phyloP scores from a whole-genome alignment of 2,329 filamentous ascomycete genomes.

The Biscogniauxia sp. region DNA sequence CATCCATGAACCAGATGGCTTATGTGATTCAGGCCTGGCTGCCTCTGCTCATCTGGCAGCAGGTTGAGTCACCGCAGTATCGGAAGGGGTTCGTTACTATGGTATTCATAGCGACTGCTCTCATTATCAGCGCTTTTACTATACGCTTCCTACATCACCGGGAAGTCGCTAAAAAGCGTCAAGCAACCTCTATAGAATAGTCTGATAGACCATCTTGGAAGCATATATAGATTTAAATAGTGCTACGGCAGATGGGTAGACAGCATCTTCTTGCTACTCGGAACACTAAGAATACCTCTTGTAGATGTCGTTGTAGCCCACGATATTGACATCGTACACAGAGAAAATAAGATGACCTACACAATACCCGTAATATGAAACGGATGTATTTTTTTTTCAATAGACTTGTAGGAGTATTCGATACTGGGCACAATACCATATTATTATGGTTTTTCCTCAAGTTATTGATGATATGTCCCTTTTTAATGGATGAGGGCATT shows the following conservation, averaged over 20 bases:
- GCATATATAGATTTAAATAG: not conserved
- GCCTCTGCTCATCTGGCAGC: slow-evolving; percentile 64
- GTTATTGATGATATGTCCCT: too few species aligned
- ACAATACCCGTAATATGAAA: too few species aligned
- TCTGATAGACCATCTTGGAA: slow-evolving; percentile 24
- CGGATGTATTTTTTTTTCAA: too few species aligned
- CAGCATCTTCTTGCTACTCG: too few species aligned
- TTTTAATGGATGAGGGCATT: too few species aligned
- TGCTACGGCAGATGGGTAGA: not conserved
- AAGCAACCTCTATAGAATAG: slow-evolving; percentile 7
- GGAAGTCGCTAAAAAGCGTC: slow-evolving; percentile 32
- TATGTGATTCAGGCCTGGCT: slow-evolving; percentile 70
- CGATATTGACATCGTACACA: too few species aligned
- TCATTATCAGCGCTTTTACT: slow-evolving; percentile 50
- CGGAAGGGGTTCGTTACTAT: slow-evolving; percentile 60
- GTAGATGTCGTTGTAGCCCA: too few species aligned
- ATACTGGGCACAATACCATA: too few species aligned
- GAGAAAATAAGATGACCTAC: too few species aligned
- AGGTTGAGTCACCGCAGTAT: slow-evolving; percentile 60
- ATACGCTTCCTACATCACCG: slow-evolving; percentile 45
- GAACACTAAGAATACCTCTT: too few species aligned
- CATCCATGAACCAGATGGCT: slow-evolving; percentile 66
- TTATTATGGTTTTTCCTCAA: too few species aligned
- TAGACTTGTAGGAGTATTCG: too few species aligned
- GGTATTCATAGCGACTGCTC: slow-evolving; percentile 43